Evolutionary conservation across 2,329 filamentous ascomycete genomes (phyloP), one percentile per base, ranked within the genome.

Genomic region (Sclerotinia minor): DNA sequence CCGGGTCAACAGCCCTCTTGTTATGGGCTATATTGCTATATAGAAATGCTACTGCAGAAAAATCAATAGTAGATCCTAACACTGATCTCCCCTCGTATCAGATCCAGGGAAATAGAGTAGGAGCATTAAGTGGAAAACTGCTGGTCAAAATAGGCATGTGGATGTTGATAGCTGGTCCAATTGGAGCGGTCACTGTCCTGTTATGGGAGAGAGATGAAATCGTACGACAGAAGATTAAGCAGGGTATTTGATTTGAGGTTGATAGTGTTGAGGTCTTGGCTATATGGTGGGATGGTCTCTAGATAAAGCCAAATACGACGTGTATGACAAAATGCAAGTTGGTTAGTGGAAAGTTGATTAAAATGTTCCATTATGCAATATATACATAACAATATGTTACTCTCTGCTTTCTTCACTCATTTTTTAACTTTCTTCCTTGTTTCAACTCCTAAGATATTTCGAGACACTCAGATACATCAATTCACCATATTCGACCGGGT

Each of bases 121-220:
- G 26, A 3, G 64, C 53, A 9, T 50, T 50, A 52, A 70, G 71
- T 69, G 70, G 59, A 58, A 70, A 71, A 19, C 71, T 80, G 11
- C 38, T 77, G 9, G 50, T 76, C 9, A 81, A 82, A 72, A 73
- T 78, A 26, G 71, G 70, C 15, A 19, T 77, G 1, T 77, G 81
- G 73, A 72, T 76, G 19, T 59, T 77, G 32, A 17, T 83, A 17
- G 74, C 78, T 15, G 83, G 83, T 0, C 82, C 83, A 1, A 76
- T 78, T 32, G 82, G 79, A 5, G 79, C 80, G 26, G 78, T 79
- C 9, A 78, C 82, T 8, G 76, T 79, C 54, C 73, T 83, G 65
- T 75, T 85, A 21, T 84, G 83, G 83, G 79, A 81, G 71, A 79
- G 83, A 65, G 83, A 85, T 74, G 80, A 58, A 41, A 82, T 75